These are phyloP conservation scores for Cryptosporidium sp. DNA, from an alignment of 169 alveolate species.

Conservation along the genomic window DNA sequence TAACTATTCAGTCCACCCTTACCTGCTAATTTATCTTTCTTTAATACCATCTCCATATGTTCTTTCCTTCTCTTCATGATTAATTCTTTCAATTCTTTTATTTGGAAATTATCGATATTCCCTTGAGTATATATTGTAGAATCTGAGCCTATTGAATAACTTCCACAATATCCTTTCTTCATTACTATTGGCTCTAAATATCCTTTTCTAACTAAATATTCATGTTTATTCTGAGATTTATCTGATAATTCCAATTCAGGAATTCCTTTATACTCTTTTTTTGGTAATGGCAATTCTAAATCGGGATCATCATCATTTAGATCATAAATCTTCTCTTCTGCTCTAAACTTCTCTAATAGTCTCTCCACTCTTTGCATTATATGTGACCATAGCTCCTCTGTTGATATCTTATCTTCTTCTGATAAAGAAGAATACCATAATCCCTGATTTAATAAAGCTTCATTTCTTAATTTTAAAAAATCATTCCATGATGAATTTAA, in stretches of 20 bases:
- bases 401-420: slow-evolving; percentile 54
- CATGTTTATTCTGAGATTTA: not conserved
- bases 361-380: slow-evolving; percentile 73
- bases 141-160: not conserved
- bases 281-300: slow-evolving; percentile 40
- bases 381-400: slow-evolving; percentile 71
- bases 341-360: slow-evolving; percentile 20
- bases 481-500: slow-evolving; percentile 59
- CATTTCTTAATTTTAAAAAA: slow-evolving; percentile 58
- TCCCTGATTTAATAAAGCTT: slow-evolving; percentile 55
- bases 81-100: slow-evolving; percentile 22
- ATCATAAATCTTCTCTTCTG: slow-evolving; percentile 31
- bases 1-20: not conserved
- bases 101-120: not conserved
- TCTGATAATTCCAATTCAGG: slow-evolving; percentile 14
- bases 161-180: slow-evolving; percentile 5
- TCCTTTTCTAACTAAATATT: slow-evolving; percentile 25
- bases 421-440: slow-evolving; percentile 75
- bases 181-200: slow-evolving; percentile 16
- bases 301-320: slow-evolving; percentile 58
- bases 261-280: slow-evolving; percentile 33
- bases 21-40: not conserved
- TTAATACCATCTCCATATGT: not conserved
- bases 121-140: not conserved
- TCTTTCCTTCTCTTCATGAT: slow-evolving; percentile 20